phyloP scores from a whole-genome alignment of 2,329 filamentous ascomycete species.

The Daldinia eschscholtzii region DNA sequence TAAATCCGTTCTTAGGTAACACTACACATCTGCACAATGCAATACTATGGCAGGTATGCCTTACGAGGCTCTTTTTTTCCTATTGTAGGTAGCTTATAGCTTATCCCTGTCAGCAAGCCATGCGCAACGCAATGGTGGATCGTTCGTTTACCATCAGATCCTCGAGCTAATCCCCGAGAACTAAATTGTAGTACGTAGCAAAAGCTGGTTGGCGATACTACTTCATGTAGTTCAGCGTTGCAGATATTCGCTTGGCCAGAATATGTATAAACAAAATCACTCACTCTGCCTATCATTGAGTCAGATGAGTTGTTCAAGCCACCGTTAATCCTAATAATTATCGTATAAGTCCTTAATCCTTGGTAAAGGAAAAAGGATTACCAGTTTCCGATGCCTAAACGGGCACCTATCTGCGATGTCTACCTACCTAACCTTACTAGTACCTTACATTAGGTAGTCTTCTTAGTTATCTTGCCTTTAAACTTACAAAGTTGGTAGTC shows the following conservation, averaged over 20 bases:
- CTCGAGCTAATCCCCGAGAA: not conserved
- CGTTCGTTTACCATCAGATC: constrained; percentile 4
- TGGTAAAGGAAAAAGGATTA: constrained; percentile 2
- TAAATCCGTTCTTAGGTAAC: not conserved
- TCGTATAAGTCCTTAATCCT: not conserved
- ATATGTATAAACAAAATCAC: constrained; percentile 5
- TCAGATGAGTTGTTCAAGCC: not conserved
- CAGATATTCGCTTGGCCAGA: not conserved
- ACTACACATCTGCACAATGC: not conserved
- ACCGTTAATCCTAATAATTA: not conserved
- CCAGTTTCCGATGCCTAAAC: not conserved
- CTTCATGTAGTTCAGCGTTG: not conserved
- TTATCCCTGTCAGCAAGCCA: constrained; percentile 3
- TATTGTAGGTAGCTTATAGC: not conserved
- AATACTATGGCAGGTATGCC: not conserved
- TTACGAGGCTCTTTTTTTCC: constrained; percentile 11
- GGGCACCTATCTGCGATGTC: not conserved
- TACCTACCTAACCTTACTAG: not conserved
- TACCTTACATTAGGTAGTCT: not conserved
- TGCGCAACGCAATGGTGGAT: not conserved
- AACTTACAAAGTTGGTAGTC: constrained; percentile 1
- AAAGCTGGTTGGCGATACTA: constrained; percentile 1
- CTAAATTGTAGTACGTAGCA: constrained; percentile 1
- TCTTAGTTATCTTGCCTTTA: not conserved
- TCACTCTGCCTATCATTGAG: constrained; percentile 1